Evolutionary conservation across 257 asterid genomes (phyloP).

Genomic region (Ilex asprella): DNA sequence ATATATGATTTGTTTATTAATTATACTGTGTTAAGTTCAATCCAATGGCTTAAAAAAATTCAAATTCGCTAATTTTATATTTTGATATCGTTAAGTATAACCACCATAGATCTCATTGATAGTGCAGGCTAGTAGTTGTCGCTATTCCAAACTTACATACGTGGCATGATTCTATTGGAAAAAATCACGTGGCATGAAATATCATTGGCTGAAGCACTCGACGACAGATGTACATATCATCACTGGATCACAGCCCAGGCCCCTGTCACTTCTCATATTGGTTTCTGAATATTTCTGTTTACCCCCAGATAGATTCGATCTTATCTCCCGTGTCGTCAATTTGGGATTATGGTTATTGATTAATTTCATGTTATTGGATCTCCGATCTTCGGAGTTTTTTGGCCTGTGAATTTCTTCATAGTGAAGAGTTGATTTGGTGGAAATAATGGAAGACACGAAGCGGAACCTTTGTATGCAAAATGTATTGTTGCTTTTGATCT

Average conservation of each 20-base stretch:
- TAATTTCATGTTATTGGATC: background rate
- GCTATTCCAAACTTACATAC: background rate
- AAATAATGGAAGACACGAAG: conserved; percentile 39
- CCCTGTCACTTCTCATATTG: background rate
- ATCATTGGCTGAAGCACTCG: conserved; percentile 57
- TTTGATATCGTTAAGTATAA: too few relatives aligned
- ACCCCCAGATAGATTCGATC: background rate
- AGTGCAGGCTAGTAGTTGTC: too few relatives aligned
- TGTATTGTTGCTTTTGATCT: conserved; percentile 39
- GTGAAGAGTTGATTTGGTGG: conserved; percentile 2
- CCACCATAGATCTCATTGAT: too few relatives aligned
- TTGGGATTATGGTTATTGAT: background rate
- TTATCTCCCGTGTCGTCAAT: background rate
- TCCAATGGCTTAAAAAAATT: too few relatives aligned
- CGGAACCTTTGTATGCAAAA: conserved; percentile 48
- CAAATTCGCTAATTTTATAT: too few relatives aligned
- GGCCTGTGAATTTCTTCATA: background rate
- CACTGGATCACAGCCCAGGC: background rate
- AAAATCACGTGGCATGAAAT: conserved; percentile 19
- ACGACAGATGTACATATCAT: conserved; percentile 35
- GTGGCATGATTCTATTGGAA: conserved; percentile 17
- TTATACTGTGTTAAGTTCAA: too few relatives aligned
- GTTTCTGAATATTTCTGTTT: background rate
- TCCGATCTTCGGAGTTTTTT: background rate
- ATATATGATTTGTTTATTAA: too few relatives aligned